phyloP scores from a whole-genome alignment of 176 grass and related monocot species.

The Aegilops speltoides region DNA sequence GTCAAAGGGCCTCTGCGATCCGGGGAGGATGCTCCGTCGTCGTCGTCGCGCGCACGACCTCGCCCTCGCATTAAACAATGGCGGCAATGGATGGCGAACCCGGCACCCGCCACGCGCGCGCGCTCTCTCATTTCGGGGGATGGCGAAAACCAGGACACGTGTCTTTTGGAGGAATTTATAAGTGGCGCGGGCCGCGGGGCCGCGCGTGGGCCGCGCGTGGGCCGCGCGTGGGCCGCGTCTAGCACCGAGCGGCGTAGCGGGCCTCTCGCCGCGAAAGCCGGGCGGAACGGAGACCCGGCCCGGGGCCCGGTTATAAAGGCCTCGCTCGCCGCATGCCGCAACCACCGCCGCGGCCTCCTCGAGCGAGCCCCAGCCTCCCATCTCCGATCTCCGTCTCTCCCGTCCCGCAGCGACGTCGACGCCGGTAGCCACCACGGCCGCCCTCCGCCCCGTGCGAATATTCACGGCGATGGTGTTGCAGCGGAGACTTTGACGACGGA shows the following conservation, averaged over 20 bases:
- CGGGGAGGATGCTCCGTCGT: neutral
- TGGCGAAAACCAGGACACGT: neutral
- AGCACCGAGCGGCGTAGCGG: neutral
- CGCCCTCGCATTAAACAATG: neutral
- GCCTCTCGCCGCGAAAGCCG: constrained; percentile 3
- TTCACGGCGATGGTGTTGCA: neutral
- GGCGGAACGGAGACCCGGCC: too few species aligned
- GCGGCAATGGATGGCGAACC: neutral
- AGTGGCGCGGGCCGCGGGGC: neutral
- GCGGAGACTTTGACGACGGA: constrained; percentile 21
- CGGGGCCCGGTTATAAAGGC: neutral
- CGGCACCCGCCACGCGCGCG: neutral
- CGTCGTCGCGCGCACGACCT: constrained; percentile 6
- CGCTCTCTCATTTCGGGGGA: neutral
- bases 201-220: neutral
- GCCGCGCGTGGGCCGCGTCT: neutral
- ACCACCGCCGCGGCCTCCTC: neutral
- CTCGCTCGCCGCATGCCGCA: neutral
- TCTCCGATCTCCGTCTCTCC: neutral
- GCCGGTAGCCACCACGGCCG: neutral
- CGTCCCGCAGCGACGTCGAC: neutral
- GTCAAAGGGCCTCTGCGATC: neutral
- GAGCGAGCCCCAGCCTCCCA: neutral
- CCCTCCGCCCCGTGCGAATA: neutral
- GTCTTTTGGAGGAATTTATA: neutral